These are phyloP conservation scores for Akanthomyces muscarius DNA, from an alignment of 2,329 filamentous ascomycete genomes.

Conservation along the genomic window DNA sequence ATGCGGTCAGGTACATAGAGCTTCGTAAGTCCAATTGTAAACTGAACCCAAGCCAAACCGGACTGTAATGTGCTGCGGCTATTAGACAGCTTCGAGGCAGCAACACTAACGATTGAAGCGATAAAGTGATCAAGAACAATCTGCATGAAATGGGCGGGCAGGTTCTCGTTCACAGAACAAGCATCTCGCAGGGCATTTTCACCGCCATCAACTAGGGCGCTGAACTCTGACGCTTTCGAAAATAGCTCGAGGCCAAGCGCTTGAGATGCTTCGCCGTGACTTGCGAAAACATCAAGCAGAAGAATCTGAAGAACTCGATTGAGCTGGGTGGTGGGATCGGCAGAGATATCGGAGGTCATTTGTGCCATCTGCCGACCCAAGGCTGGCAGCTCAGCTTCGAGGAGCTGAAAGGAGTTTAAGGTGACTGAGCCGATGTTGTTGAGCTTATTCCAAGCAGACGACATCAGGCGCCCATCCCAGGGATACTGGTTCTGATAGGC, in stretches of 20 bases:
- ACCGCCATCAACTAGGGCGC: conserved; percentile 15
- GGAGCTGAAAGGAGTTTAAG: conserved; percentile 56
- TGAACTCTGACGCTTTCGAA: conserved; percentile 21
- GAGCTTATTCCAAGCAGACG: conserved; percentile 53
- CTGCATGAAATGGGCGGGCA: conserved; percentile 19
- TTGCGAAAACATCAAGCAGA: conserved; percentile 38
- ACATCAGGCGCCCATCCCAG: conserved; percentile 39
- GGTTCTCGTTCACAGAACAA: background rate
- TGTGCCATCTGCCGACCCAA: conserved; percentile 53
- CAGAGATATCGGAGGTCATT: conserved; percentile 45
- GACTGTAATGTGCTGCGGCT: conserved; percentile 30
- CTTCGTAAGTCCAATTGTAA: conserved; percentile 69
- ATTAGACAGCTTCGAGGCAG: conserved; percentile 24
- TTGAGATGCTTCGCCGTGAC: conserved; percentile 34
- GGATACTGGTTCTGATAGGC: conserved; percentile 34
- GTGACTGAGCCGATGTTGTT: conserved; percentile 48
- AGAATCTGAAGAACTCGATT: conserved; percentile 45
- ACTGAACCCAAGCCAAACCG: conserved; percentile 66
- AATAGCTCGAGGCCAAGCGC: conserved; percentile 27
- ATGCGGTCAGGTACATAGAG: conserved; percentile 83
- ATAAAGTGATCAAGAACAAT: conserved; percentile 40
- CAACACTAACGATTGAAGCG: conserved; percentile 43
- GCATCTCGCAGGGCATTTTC: conserved; percentile 14
- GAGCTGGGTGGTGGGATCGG: conserved; percentile 48
- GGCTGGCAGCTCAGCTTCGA: conserved; percentile 62